Evolutionary conservation across 768 basidiomycete genomes (phyloP).

Genomic region (Hygrocybe punicea): DNA sequence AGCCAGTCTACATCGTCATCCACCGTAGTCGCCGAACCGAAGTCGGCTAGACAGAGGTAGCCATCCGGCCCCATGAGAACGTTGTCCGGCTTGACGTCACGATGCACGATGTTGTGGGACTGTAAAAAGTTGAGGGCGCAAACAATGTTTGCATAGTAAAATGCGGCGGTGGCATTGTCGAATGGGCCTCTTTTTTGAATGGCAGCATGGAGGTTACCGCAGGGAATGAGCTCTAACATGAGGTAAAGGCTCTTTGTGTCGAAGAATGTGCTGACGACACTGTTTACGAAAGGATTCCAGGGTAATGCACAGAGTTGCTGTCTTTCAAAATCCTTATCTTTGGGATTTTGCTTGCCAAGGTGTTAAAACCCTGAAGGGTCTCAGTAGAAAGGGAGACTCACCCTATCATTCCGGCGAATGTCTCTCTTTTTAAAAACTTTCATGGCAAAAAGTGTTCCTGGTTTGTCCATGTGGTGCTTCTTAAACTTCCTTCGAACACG

Average conservation of each 20-base stretch:
- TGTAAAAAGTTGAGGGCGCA: slow-evolving; percentile 50
- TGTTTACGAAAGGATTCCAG: slow-evolving; percentile 55
- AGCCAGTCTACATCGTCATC: slow-evolving; percentile 29
- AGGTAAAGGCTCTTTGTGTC: slow-evolving; percentile 50
- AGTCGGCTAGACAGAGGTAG: slow-evolving; percentile 52
- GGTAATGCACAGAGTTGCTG: slow-evolving; percentile 38
- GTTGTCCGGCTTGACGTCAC: slow-evolving; percentile 59
- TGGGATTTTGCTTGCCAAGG: slow-evolving; percentile 21
- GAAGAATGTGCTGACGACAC: slow-evolving; percentile 43
- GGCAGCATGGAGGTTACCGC: slow-evolving; percentile 40
- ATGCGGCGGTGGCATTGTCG: slow-evolving; percentile 34
- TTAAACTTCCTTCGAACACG: slow-evolving; percentile 23
- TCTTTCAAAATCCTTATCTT: slow-evolving; percentile 42
- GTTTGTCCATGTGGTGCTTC: slow-evolving; percentile 31
- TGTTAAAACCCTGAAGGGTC: not conserved
- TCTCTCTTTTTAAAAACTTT: slow-evolving; percentile 41
- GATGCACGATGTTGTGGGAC: slow-evolving; percentile 43
- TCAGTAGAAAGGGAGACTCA: slow-evolving; percentile 7
- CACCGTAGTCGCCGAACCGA: slow-evolving; percentile 39
- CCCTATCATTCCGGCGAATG: slow-evolving; percentile 31
- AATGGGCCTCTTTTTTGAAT: slow-evolving; percentile 34
- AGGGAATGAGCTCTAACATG: slow-evolving; percentile 48
- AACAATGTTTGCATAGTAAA: slow-evolving; percentile 56
- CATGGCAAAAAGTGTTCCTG: slow-evolving; percentile 44
- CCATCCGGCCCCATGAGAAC: slow-evolving; percentile 55